phyloP scores from a whole-genome alignment of 257 asterid genomes.

The Leonotis leonurus region DNA sequence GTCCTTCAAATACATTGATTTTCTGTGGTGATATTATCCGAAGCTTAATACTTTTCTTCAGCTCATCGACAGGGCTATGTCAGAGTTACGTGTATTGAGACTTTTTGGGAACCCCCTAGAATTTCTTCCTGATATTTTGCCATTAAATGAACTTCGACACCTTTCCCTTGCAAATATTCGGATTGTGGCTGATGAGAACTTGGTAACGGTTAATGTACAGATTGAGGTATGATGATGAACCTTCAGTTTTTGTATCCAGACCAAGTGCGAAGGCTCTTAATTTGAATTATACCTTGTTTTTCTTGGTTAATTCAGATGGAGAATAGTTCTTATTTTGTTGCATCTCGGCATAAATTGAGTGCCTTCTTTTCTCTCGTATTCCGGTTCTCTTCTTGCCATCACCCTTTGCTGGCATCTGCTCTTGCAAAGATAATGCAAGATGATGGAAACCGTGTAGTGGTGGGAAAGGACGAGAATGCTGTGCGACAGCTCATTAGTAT shows the following conservation, averaged over 20 bases:
- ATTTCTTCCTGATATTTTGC: constrained; percentile 94
- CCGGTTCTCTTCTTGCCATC: constrained; percentile 99
- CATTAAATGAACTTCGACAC: constrained; percentile 81
- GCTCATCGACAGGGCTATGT: constrained; percentile 76
- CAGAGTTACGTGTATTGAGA: constrained; percentile 81
- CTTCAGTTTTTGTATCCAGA: constrained; percentile 17
- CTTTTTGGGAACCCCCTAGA: constrained; percentile 97
- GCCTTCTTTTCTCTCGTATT: constrained; percentile 98
- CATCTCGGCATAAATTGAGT: constrained; percentile 94
- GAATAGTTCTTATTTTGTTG: constrained; percentile 88
- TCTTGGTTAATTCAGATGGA: constrained; percentile 64
- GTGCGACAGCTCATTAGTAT: constrained; percentile 98
- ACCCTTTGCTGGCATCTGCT: constrained; percentile 96
- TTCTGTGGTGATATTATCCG: constrained; percentile 12
- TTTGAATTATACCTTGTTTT: constrained; percentile 17
- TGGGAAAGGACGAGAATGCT: constrained; percentile 96
- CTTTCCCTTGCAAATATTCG: constrained; percentile 95
- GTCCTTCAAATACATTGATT: neutral
- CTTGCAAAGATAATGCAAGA: constrained; percentile 97
- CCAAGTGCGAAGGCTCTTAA: constrained; percentile 11
- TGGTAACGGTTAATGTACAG: constrained; percentile 82
- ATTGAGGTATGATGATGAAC: constrained; percentile 65
- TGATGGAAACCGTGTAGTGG: constrained; percentile 82
- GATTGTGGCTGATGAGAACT: constrained; percentile 84
- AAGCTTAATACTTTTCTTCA: constrained; percentile 37